Evolutionary conservation across 371 early-diverging fungal species (phyloP), one percentile per base, ranked within the genome.

Genomic region (Mucor plumbeus): DNA sequence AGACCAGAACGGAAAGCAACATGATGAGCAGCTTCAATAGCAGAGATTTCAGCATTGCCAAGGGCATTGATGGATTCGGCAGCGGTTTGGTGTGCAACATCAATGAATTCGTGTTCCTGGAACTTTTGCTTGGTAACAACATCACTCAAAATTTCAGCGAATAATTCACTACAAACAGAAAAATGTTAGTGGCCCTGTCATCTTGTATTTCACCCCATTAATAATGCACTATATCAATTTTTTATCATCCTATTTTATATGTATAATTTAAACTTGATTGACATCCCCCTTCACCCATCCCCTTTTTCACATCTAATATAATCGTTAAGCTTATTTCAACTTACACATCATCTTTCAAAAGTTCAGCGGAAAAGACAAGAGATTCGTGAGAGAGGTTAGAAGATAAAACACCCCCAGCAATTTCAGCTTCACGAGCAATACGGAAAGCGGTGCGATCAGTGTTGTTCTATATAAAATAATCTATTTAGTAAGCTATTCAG

Each of bases 1-100:
- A 98, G 91, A 39, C 99, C 99, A 69, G 75, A 77, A 76, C 97
- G 94, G 93, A 96, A 98, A 50, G 97, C 97, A 43, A 89, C 91
- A 67, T 82, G 86, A 85, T 98, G 98, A 70, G 94, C 86, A 41
- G 88, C 86, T 73, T 97, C 96, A 33, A 94, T 66, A 55, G 90
- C 90, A 44, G 84, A 74, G 40, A 90, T 79, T 65, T 85, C 85
- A 55, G 95, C 86, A 76, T 87, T 85, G 39, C 87, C 68, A 59
- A 87, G 85, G 41, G 95, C 92, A 38, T 83, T 80, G 64, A 83
- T 72, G 36, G 91, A 78, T 82, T 97, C 95, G 53, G 83, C 83
- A 47, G 76, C 82, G 36, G 95, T 92, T 43, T 82, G 76, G 54
- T 85, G 79, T 70, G 83, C 80, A 63, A 94, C 88, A 41, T 92